Base-by-base conservation (phyloP, 1,284 basidiomycete species). In the Boletus smithii region DNA sequence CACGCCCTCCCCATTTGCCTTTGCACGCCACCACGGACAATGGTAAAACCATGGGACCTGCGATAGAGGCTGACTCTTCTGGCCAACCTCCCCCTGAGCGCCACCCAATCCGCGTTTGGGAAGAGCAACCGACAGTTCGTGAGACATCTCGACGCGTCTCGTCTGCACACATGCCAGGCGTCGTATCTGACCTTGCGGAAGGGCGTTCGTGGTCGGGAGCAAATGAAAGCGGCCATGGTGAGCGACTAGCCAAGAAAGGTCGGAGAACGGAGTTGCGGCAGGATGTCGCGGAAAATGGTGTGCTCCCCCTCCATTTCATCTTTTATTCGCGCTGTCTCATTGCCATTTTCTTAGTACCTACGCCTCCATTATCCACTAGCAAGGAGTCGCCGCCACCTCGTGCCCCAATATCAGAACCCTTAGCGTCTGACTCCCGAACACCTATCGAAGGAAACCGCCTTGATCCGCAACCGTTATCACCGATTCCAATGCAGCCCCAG, bases 101-200 rank as follows among this genome's bases (percentile, higher is more conserved):
- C 27, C 60, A 53, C 26, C 59, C 60, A 43, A 46, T 59, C 24
- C 62, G 62, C 16, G 58, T 65, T 42, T 65, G 62, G 60, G 59
- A 61, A 48, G 60, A 59, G 3, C 50, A 40, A 33, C 42, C 50
- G 2, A 40, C 29, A 20, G 4, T 20, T 29, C 50, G 45, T 32
- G 58, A 46, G 14, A 27, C 39, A 46, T 22, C 46, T 34, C 53
- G 26, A 30, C 60, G 40, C 20, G 27, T 56, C 45, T 58, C 55
- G 6, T 55, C 52, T 14, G 27, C 38, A 33, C 45, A 24, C 22
- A 29, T 39, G n/a, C 17, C 30, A 26, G 14, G 8, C 45, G 32
- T 49, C 23, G 13, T 34, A 8, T 36, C 16, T 30, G 27, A 13
- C 35, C 31, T 30, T 11, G 6, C 17, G 5, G 39, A 44, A 17